phyloP scores from a whole-genome alignment of 1,139 yeast genomes.

The Sugiyamaella neomexicana region DNA sequence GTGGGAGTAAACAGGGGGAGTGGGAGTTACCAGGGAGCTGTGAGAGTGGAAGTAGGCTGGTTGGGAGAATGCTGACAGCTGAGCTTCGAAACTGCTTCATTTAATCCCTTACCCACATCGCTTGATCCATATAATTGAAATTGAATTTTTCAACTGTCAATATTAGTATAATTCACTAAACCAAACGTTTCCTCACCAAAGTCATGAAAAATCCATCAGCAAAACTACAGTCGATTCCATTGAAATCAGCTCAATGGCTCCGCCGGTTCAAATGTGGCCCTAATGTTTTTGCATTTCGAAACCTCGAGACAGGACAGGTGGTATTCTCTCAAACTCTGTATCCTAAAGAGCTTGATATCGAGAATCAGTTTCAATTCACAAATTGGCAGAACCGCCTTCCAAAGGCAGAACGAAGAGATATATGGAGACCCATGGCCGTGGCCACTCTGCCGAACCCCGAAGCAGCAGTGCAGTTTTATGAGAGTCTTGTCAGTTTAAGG shows the following conservation, averaged over 20 bases:
- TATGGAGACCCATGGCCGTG: slow-evolving; percentile 91
- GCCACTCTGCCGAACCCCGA: slow-evolving; percentile 67
- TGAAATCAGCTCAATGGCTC: slow-evolving; percentile 47
- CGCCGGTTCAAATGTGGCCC: slow-evolving; percentile 65
- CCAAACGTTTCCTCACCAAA: background rate
- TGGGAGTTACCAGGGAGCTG: no score
- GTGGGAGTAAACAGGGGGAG: no score
- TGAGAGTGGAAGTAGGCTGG: no score
- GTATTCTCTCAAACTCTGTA: slow-evolving; percentile 75
- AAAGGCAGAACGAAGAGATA: slow-evolving; percentile 61
- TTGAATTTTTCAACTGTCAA: no score
- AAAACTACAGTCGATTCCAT: slow-evolving; percentile 12
- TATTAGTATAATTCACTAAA: no score
- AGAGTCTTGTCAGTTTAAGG: slow-evolving; percentile 72
- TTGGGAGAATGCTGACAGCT: no score
- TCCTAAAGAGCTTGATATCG: slow-evolving; percentile 66
- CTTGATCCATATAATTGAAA: no score
- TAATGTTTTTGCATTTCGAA: slow-evolving; percentile 77
- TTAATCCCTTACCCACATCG: no score
- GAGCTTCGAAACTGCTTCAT: no score
- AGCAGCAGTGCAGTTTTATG: slow-evolving; percentile 70
- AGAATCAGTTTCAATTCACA: slow-evolving; percentile 59
- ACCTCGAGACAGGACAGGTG: slow-evolving; percentile 86
- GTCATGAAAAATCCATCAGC: slow-evolving; percentile 2
- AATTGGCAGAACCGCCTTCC: slow-evolving; percentile 88